Evolutionary conservation across 768 basidiomycete genomes (phyloP).

Genomic region (Boletus sp.): DNA sequence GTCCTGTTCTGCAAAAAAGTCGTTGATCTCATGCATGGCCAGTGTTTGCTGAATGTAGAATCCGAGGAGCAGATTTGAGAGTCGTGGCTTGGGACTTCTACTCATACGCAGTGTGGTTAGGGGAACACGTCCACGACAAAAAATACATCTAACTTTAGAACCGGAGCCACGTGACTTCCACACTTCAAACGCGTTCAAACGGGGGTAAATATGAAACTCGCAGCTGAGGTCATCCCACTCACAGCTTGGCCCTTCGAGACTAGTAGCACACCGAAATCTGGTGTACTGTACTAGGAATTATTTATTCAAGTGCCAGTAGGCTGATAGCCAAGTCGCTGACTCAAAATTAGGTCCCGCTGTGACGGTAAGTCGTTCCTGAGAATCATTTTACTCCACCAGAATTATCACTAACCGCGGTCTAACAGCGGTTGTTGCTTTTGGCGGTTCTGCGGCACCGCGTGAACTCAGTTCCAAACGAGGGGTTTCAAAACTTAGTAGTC

Average conservation of each 20-base stretch:
- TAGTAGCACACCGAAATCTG: neutral
- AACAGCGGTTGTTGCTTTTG: neutral
- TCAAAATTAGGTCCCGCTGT: neutral
- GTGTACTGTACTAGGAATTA: neutral
- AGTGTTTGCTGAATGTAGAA: neutral
- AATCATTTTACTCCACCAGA: slow-evolving; percentile 9
- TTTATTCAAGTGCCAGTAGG: too few species aligned
- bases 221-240: neutral
- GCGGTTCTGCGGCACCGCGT: slow-evolving; percentile 18
- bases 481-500: slow-evolving; percentile 3
- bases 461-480: slow-evolving; percentile 8
- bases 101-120: neutral
- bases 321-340: neutral
- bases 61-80: neutral
- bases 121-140: neutral
- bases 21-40: slow-evolving; percentile 37
- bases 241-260: neutral
- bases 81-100: neutral
- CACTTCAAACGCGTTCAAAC: slow-evolving; percentile 4
- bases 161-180: slow-evolving; percentile 13
- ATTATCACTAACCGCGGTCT: neutral
- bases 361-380: slow-evolving; percentile 18
- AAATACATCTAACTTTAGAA: neutral
- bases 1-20: slow-evolving; percentile 57
- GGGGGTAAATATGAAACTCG: neutral